A percentile compares a stretch with the other conserved stretches of the same genome.
Evolutionary conservation across 2,329 filamentous ascomycete genomes (phyloP).

Genomic region (Fusarium mangiferae): DNA sequence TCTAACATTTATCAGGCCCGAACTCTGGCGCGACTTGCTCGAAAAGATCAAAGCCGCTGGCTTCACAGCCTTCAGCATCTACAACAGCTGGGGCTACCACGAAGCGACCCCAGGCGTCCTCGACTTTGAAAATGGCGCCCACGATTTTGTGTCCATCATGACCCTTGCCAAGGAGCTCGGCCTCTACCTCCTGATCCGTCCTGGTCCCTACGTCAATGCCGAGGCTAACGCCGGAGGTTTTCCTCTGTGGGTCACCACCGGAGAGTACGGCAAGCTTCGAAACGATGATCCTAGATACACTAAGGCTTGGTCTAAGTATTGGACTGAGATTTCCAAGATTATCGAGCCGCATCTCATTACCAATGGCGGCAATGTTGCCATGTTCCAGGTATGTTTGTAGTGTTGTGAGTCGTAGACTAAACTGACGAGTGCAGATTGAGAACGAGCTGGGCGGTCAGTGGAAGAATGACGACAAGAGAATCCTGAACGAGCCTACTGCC

Average conservation of each 20-base stretch:
- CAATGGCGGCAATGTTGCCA: slow-evolving; percentile 65
- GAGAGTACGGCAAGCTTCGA: slow-evolving; percentile 63
- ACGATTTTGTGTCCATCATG: slow-evolving; percentile 62
- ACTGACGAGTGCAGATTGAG: slow-evolving; percentile 53
- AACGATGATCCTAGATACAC: slow-evolving; percentile 64
- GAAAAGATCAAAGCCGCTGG: slow-evolving; percentile 57
- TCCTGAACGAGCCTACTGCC: slow-evolving; percentile 59
- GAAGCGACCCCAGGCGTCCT: slow-evolving; percentile 48
- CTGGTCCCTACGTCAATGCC: slow-evolving; percentile 72
- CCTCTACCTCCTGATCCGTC: slow-evolving; percentile 57
- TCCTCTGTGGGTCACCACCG: slow-evolving; percentile 70
- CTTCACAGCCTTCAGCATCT: slow-evolving; percentile 57
- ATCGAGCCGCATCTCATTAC: slow-evolving; percentile 65
- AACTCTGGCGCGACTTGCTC: slow-evolving; percentile 55
- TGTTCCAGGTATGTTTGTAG: slow-evolving; percentile 52
- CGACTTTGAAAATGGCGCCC: slow-evolving; percentile 48
- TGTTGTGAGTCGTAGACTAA: fast-evolving
- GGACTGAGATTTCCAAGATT: slow-evolving; percentile 60
- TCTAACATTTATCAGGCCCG: slow-evolving; percentile 24
- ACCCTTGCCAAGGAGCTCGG: slow-evolving; percentile 58
- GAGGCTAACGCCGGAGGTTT: slow-evolving; percentile 72
- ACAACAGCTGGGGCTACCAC: slow-evolving; percentile 56
- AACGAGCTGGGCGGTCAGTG: slow-evolving; percentile 63
- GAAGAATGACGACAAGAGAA: slow-evolving; percentile 53
- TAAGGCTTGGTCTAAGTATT: slow-evolving; percentile 64